Percentiles rank a stretch among this genome's conserved stretches.
Evolutionary conservation across 345 rosid genomes (phyloP).

Genomic region (Fremontodendron californicum): DNA sequence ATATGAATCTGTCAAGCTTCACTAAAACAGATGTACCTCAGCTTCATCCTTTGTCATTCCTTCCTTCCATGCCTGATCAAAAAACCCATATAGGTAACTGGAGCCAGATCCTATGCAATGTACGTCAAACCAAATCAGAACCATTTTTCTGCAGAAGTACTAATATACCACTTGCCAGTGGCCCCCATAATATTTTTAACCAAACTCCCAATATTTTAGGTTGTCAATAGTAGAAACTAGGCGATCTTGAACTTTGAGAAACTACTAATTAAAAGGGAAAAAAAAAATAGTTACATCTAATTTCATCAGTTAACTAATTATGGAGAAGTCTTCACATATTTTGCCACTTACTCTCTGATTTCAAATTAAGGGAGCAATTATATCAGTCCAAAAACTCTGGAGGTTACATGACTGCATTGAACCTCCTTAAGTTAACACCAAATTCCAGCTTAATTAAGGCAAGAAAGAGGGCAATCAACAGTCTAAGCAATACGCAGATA

Average conservation of each 20-base stretch:
- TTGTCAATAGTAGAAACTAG: not conserved
- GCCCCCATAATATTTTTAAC: not conserved
- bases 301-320: constrained; percentile 4
- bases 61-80: constrained; percentile 96
- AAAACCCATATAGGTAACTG: constrained; percentile 88
- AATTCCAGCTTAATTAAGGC: not conserved
- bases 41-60: constrained; percentile 98
- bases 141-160: not conserved
- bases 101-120: constrained; percentile 80
- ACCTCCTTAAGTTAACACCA: not conserved
- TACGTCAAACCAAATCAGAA: constrained; percentile 3
- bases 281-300: not conserved
- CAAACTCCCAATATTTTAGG: not conserved
- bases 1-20: not conserved
- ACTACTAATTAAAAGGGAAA: not conserved
- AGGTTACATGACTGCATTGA: not conserved
- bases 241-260: not conserved
- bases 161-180: not conserved
- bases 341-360: not conserved
- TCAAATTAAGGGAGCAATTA: not conserved
- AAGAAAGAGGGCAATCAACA: not conserved
- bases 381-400: not conserved
- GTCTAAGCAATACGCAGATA: not conserved
- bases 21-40: constrained; percentile 48
- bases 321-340: not conserved